Conservation (phyloP, 1,139 yeast species). For the Nakaseomyces sp. region DNA sequence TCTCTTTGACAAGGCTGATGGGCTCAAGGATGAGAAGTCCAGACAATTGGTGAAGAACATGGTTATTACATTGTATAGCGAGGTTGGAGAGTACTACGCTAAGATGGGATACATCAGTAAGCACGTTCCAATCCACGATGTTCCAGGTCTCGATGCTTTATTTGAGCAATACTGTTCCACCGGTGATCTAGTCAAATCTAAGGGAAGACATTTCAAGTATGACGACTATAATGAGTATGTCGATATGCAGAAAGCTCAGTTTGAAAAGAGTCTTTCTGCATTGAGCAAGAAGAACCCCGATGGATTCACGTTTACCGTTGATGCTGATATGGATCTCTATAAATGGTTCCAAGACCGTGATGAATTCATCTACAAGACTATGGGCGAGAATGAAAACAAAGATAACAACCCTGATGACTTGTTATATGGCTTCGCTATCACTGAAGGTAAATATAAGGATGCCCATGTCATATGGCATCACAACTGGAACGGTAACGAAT, state of each 20-base stretch:
- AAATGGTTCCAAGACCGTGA: slow-evolving; percentile 40
- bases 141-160: slow-evolving; percentile 20
- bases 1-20: slow-evolving; percentile 21
- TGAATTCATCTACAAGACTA: slow-evolving; percentile 28
- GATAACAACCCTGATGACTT: slow-evolving; percentile 10
- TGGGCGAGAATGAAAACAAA: slow-evolving; percentile 9
- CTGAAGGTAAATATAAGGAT: slow-evolving; percentile 13
- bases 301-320: slow-evolving; percentile 31
- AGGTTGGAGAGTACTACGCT: slow-evolving; percentile 59
- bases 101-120: slow-evolving; percentile 49
- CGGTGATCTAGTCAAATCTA: slow-evolving; percentile 2
- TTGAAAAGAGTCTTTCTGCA: slow-evolving; percentile 22
- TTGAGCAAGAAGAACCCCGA: slow-evolving; percentile 30
- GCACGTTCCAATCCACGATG: slow-evolving; percentile 37
- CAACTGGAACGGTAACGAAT: slow-evolving; percentile 35
- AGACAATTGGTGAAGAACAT: slow-evolving; percentile 31
- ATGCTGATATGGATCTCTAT: slow-evolving; percentile 34
- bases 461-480: slow-evolving; percentile 42
- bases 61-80: slow-evolving; percentile 54
- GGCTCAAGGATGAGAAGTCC: slow-evolving; percentile 19
- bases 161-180: slow-evolving; percentile 13
- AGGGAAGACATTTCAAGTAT: slow-evolving; percentile 28
- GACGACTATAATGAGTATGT: slow-evolving; percentile 33
- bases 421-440: slow-evolving; percentile 32
- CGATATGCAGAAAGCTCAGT: slow-evolving; percentile 26